Evolutionary conservation across 805 yeast genomes (phyloP).

Genomic region (Nakazawaea populi): DNA sequence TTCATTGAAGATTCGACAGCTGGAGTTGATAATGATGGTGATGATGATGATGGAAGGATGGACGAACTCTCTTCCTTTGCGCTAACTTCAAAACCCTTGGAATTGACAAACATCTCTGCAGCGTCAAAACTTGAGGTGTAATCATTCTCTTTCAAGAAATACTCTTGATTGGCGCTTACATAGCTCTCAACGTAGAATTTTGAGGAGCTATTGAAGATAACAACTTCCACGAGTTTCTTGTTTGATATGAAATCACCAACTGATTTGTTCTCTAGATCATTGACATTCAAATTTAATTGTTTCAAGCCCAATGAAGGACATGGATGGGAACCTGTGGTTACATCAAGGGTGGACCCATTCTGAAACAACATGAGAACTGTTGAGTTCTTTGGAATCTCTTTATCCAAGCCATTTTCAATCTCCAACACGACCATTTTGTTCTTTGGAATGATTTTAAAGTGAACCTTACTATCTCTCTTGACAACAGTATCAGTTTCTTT

Average conservation of each 20-base stretch:
- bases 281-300: not conserved
- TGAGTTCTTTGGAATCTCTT: conserved; percentile 3
- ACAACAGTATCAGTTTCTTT: not conserved
- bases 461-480: not conserved
- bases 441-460: not conserved
- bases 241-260: conserved; percentile 1
- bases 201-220: not conserved
- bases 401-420: conserved; percentile 1
- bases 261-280: not conserved
- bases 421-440: not conserved
- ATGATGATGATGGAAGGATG: not conserved
- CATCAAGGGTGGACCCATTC: not conserved
- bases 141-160: conserved; percentile 4
- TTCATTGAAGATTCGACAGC: not conserved
- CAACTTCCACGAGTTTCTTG: not conserved
- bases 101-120: not conserved
- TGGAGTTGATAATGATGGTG: not conserved
- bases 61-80: not conserved
- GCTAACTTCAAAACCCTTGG: not conserved
- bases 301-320: not conserved
- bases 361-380: not conserved
- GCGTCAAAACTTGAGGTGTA: not conserved
- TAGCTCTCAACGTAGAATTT: conserved; percentile 2
- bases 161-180: not conserved
- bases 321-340: conserved; percentile 4